Evolutionary conservation across 176 grass and related monocot species (phyloP).

Genomic region (Rhynchospora tenuis): DNA sequence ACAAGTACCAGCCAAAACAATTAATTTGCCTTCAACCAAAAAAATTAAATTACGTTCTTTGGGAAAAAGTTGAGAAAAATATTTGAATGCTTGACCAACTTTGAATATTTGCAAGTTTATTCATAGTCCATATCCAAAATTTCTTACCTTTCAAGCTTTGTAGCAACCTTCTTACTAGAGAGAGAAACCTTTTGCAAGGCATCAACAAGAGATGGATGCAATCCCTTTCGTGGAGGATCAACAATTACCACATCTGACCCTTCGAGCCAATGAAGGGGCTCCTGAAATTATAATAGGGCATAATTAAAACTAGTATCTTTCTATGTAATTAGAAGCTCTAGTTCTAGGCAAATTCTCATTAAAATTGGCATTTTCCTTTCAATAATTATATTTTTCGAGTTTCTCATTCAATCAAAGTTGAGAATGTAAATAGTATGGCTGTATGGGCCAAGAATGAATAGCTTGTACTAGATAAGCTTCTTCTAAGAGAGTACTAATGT

Average conservation of each 20-base stretch:
- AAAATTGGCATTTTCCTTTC: not conserved
- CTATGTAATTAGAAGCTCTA: slow-evolving; percentile 19
- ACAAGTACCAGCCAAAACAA: not conserved
- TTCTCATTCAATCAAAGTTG: not conserved
- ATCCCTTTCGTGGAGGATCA: slow-evolving; percentile 97
- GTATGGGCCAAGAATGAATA: not conserved
- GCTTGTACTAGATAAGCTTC: not conserved
- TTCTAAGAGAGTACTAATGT: not conserved
- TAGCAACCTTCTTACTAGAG: slow-evolving; percentile 43
- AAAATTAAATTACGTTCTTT: not conserved
- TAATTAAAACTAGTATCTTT: slow-evolving; percentile 29
- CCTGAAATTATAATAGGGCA: slow-evolving; percentile 41
- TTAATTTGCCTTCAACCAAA: not conserved
- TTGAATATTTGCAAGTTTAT: not conserved
- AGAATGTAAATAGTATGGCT: not conserved
- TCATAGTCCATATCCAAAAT: slow-evolving; percentile 11
- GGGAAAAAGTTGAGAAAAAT: not conserved
- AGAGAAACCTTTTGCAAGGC: slow-evolving; percentile 69
- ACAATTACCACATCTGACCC: slow-evolving; percentile 78
- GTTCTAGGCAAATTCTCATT: slow-evolving; percentile 5
- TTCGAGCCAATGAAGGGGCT: slow-evolving; percentile 79
- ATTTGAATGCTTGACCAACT: not conserved
- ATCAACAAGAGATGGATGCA: slow-evolving; percentile 68
- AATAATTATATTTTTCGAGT: not conserved
- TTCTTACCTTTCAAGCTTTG: slow-evolving; percentile 55